phyloP scores from a whole-genome alignment of 164 flowering plant species.

The Piper betle region DNA sequence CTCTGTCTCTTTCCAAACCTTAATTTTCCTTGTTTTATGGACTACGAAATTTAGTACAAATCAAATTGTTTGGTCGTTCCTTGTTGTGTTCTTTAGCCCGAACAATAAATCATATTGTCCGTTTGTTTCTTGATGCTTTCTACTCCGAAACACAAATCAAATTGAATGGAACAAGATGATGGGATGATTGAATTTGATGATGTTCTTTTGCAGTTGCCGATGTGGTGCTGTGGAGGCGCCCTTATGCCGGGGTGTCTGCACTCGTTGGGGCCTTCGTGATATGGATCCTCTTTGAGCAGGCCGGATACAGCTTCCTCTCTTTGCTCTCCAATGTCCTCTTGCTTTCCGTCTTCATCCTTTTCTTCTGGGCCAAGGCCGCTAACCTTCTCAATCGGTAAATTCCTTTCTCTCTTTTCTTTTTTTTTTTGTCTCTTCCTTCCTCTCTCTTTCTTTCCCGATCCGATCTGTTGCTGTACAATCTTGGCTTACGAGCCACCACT shows the following conservation, averaged over 20 bases:
- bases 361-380: conserved; percentile 85
- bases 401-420: neutral
- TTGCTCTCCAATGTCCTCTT: conserved; percentile 48
- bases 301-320: conserved; percentile 50
- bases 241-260: conserved; percentile 17
- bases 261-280: conserved; percentile 31
- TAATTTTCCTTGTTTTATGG: no score
- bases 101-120: no score
- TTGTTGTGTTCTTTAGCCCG: no score
- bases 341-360: conserved; percentile 56
- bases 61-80: no score
- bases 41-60: no score
- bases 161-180: neutral
- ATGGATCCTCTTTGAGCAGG: conserved; percentile 64
- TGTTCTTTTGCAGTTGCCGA: conserved; percentile 49
- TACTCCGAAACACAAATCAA: no score
- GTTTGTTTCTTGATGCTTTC: no score
- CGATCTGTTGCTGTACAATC: neutral
- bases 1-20: no score
- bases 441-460: neutral
- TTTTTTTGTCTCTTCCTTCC: no score
- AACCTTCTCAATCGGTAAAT: conserved; percentile 62
- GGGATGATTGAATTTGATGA: neutral
- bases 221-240: conserved; percentile 58
- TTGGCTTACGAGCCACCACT: no score